phyloP scores from a whole-genome alignment of 306 rosid species.

The Sicyos baderoa region DNA sequence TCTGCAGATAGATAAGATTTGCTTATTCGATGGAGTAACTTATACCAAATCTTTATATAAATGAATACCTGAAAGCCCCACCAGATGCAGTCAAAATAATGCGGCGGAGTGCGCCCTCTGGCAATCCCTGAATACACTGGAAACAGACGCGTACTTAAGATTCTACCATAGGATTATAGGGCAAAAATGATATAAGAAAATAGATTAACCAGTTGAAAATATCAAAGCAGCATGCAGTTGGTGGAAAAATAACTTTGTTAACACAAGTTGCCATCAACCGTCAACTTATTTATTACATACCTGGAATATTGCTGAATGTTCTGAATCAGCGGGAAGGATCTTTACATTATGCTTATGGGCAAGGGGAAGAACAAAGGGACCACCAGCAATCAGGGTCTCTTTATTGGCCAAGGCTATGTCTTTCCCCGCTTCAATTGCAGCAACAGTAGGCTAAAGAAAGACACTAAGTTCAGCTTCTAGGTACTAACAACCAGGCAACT shows the following conservation, averaged over 20 bases:
- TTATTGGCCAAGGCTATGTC: conserved; percentile 98
- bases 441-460: conserved; percentile 83
- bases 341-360: conserved; percentile 83
- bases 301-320: conserved; percentile 99
- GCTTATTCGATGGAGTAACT: background rate
- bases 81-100: conserved; percentile 94
- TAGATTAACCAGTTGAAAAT: conserved; percentile 8
- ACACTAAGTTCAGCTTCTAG: conserved; percentile 29
- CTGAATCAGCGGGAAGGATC: conserved; percentile 99
- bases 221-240: background rate
- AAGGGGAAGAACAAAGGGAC: conserved; percentile 98
- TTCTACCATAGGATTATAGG: conserved; percentile 16
- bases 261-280: conserved; percentile 7
- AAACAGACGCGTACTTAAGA: conserved; percentile 27
- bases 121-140: conserved; percentile 95
- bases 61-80: conserved; percentile 79
- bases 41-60: background rate
- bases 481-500: background rate
- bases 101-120: conserved; percentile 80
- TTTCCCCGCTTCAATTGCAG: conserved; percentile 98
- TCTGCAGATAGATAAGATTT: background rate
- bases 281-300: conserved; percentile 29
- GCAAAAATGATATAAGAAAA: background rate
- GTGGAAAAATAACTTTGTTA: background rate
- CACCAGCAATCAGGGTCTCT: conserved; percentile 97